A percentile compares a stretch with the other conserved stretches of the same genome.
phyloP scores from a whole-genome alignment of 2,329 filamentous ascomycete genomes.

The Alternaria tenuissima region DNA sequence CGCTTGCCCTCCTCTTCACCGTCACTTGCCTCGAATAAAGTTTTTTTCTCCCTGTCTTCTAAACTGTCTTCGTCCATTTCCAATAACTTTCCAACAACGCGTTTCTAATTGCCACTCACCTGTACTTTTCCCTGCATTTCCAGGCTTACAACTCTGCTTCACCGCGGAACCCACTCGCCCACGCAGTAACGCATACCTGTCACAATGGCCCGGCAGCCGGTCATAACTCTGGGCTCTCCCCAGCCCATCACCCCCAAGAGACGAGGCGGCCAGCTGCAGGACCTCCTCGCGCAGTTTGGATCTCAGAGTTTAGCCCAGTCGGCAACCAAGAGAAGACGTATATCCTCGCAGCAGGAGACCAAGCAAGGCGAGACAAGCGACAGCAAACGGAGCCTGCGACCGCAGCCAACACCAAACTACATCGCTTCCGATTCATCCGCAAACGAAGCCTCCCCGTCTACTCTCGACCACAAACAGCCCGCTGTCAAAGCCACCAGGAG shows the following conservation, averaged over 20 bases:
- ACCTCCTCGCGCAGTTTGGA: slow-evolving; percentile 43
- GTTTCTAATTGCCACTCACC: background rate
- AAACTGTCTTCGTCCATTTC: background rate
- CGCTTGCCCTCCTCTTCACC: slow-evolving; percentile 10
- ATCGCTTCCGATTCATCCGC: slow-evolving; percentile 13
- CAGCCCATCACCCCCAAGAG: slow-evolving; percentile 35
- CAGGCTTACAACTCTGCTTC: background rate
- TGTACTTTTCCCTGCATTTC: background rate
- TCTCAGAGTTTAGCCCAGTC: slow-evolving; percentile 42
- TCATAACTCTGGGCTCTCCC: slow-evolving; percentile 26
- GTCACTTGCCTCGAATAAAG: background rate
- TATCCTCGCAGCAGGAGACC: slow-evolving; percentile 16
- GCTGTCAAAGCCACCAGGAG: background rate
- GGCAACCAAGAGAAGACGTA: slow-evolving; percentile 39
- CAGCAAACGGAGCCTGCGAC: slow-evolving; percentile 22
- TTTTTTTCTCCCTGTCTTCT: background rate
- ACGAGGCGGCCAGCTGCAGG: slow-evolving; percentile 32
- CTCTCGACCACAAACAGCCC: background rate
- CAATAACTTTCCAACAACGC: background rate
- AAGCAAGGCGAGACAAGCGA: slow-evolving; percentile 5
- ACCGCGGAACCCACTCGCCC: background rate
- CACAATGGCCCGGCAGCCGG: slow-evolving; percentile 32
- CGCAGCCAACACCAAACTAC: slow-evolving; percentile 10
- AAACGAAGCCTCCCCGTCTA: slow-evolving; percentile 2
- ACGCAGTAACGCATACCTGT: background rate